Conservation (phyloP, 441 rosid genomes). For the Eruca vesicaria region DNA sequence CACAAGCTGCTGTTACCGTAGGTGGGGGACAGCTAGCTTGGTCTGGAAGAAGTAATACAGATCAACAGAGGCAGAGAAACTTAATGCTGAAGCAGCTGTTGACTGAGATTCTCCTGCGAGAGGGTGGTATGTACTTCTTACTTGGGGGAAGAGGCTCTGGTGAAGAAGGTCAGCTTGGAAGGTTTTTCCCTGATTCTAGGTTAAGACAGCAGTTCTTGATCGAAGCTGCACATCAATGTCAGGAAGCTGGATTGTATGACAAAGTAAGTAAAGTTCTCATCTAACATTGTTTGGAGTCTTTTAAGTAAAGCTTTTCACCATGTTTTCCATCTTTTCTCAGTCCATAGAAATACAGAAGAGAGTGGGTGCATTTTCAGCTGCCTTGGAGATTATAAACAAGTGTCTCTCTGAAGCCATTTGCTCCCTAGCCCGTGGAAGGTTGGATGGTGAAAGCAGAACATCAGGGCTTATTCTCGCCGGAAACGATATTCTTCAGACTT, state of each 20-base stretch:
- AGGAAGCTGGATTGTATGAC: slow-evolving; percentile 86
- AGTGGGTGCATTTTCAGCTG: slow-evolving; percentile 89
- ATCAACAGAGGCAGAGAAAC: slow-evolving; percentile 89
- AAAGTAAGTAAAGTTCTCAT: slow-evolving; percentile 44
- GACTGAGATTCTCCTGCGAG: slow-evolving; percentile 74
- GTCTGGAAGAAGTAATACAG: slow-evolving; percentile 73
- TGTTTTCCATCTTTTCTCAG: slow-evolving; percentile 38
- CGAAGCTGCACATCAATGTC: slow-evolving; percentile 86
- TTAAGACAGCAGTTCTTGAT: slow-evolving; percentile 78
- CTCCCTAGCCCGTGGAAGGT: slow-evolving; percentile 76
- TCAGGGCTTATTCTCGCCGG: slow-evolving; percentile 89
- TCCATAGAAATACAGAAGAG: slow-evolving; percentile 90
- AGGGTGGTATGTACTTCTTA: slow-evolving; percentile 58
- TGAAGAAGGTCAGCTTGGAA: slow-evolving; percentile 85
- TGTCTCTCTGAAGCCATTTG: slow-evolving; percentile 90
- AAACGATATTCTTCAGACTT: slow-evolving; percentile 80
- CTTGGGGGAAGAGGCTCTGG: slow-evolving; percentile 89
- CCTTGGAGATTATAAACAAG: slow-evolving; percentile 80
- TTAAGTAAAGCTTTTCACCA: slow-evolving; percentile 6
- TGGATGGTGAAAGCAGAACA: slow-evolving; percentile 85
- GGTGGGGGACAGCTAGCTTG: slow-evolving; percentile 92
- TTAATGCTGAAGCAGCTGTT: slow-evolving; percentile 91
- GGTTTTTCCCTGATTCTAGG: slow-evolving; percentile 63
- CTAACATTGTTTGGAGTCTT: neutral
- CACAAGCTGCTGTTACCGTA: slow-evolving; percentile 91